A percentile compares a stretch with the other conserved stretches of the same genome.
Conservation (phyloP, 2,329 filamentous ascomycete genomes). For the Pyrenochaeta sp. region DNA sequence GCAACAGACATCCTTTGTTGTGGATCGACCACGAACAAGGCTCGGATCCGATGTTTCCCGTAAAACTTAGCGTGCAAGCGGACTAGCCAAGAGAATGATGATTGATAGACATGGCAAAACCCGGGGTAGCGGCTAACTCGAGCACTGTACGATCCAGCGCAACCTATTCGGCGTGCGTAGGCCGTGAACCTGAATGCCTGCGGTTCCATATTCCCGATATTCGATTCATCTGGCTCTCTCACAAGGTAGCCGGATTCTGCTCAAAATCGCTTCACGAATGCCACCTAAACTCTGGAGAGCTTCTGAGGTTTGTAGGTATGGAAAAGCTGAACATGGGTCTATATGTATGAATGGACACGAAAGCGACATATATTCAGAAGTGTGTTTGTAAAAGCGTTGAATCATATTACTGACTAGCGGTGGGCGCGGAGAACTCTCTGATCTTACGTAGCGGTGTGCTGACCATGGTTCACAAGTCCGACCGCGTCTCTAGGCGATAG, state of each 20-base stretch:
- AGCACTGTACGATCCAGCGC: background rate
- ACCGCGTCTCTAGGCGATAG: background rate
- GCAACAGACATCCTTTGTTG: background rate
- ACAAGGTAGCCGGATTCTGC: too few species aligned
- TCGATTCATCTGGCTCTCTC: background rate
- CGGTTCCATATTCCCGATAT: background rate
- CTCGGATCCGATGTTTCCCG: conserved; percentile 16
- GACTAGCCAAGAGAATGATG: background rate
- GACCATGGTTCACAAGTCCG: background rate
- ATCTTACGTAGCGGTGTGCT: background rate
- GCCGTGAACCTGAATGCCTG: background rate
- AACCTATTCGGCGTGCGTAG: background rate
- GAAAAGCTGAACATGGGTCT: too few species aligned
- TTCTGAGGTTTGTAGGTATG: too few species aligned
- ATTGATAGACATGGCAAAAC: background rate
- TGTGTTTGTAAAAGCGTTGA: too few species aligned
- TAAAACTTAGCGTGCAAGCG: background rate
- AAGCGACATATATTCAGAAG: too few species aligned
- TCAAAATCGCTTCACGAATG: too few species aligned
- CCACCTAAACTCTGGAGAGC: too few species aligned
- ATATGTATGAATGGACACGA: too few species aligned
- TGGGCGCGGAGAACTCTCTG: background rate
- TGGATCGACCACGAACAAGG: background rate
- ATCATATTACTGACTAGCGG: too few species aligned
- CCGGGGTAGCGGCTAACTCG: background rate